phyloP scores from a whole-genome alignment of 2,329 filamentous ascomycete genomes.

The Fusarium mangiferae region DNA sequence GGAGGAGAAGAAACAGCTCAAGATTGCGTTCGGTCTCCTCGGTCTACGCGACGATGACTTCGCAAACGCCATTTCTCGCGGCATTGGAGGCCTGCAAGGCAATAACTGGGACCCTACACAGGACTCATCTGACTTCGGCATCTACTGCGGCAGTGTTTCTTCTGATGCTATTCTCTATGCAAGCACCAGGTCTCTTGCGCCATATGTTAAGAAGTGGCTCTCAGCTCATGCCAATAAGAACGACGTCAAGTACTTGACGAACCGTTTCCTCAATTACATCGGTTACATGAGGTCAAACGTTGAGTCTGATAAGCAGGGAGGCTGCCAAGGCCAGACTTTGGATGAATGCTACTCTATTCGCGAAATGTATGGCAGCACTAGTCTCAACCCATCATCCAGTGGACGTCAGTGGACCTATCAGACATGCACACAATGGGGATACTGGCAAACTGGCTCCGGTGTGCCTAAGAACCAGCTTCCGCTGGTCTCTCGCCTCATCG shows the following conservation, averaged over 20 bases:
- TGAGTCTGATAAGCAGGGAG: slow-evolving; percentile 33
- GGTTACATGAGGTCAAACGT: slow-evolving; percentile 54
- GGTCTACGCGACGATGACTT: slow-evolving; percentile 61
- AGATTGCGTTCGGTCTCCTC: slow-evolving; percentile 58
- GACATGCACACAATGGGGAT: slow-evolving; percentile 77
- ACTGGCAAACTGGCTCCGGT: slow-evolving; percentile 77
- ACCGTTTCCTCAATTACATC: slow-evolving; percentile 63
- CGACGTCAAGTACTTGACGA: slow-evolving; percentile 52
- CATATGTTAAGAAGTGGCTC: slow-evolving; percentile 54
- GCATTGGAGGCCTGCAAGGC: slow-evolving; percentile 57
- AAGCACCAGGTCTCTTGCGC: slow-evolving; percentile 49
- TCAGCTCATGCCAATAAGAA: slow-evolving; percentile 53
- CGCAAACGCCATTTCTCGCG: slow-evolving; percentile 53
- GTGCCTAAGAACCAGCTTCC: slow-evolving; percentile 72
- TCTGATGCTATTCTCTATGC: slow-evolving; percentile 55
- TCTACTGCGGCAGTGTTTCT: slow-evolving; percentile 61
- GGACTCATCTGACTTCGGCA: slow-evolving; percentile 54
- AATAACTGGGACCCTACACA: slow-evolving; percentile 65
- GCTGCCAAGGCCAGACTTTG: slow-evolving; percentile 42
- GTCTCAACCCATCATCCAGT: slow-evolving; percentile 30
- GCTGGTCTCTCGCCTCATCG: slow-evolving; percentile 76
- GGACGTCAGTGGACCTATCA: slow-evolving; percentile 63
- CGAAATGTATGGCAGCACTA: slow-evolving; percentile 31
- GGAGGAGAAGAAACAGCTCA: slow-evolving; percentile 59
- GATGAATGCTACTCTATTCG: slow-evolving; percentile 48